Base-by-base conservation (phyloP, 345 rosid genomes). In the Cardamine chenopodiifolia region DNA sequence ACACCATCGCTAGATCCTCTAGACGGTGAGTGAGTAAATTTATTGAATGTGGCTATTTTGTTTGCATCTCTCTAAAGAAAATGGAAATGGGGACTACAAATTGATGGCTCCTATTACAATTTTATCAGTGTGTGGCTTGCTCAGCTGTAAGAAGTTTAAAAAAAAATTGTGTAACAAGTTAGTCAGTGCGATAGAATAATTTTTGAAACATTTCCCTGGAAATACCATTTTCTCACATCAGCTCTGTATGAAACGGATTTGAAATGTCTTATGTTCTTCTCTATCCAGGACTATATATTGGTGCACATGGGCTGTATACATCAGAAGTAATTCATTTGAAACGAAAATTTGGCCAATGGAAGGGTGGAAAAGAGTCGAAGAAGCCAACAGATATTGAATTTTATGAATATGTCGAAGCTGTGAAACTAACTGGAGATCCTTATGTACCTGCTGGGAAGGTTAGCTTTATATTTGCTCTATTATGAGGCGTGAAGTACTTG, bases 371-470 rank as follows among this genome's bases (percentile, higher is more conserved):
- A 69, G 79, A 73, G 60, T 85, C 74, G 49, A 84, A 84, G 85
- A 87, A 86, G 72, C 63, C 85, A 68, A 35, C 81, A 4, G 80
- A 85, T 81, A 87, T 91, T 11, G 90, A 91, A 73, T 91, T 94
- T 63, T 94, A 91, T 75, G 98, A 94, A 79, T 94, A 94, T 76
- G 96, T 91, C 19, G 97, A 94, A 83, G 97, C 97, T 59, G 84
- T 86, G 23, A 94, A 94, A 72, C 74, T 94, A 83, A 87, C 88
- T 45, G 98, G 98, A 68, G 97, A 94, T 83, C 88, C 93, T 66
- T 90, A 85, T 78, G 90, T 94, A 15, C 97, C 98, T 45, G 98
- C 97, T 71, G 98, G 98, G 78, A 85, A 91, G 96, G 98, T 94
- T 82, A 68, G 74, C 10, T 62, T 56, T 44, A 34, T 73, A 26